Percentiles rank a stretch among this genome's conserved stretches.
These are phyloP conservation scores for Austropuccinia psidii DNA, from an alignment of 1,284 basidiomycete species.

Conservation along the genomic window DNA sequence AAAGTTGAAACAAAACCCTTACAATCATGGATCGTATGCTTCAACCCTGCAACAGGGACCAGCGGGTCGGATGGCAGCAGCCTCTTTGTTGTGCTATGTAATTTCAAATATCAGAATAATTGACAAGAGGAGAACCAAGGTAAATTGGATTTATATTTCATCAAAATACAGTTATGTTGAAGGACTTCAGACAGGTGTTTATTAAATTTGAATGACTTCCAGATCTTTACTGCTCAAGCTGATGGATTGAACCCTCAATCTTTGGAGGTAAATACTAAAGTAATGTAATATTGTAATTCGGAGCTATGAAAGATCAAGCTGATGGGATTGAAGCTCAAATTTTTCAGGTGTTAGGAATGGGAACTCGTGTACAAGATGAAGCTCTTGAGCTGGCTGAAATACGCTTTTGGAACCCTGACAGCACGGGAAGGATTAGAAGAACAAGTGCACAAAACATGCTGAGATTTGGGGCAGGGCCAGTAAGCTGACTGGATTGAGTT, in stretches of 20 bases:
- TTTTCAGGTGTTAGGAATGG: slow-evolving; percentile 34
- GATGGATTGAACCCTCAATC: slow-evolving; percentile 34
- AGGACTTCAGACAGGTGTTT: not conserved
- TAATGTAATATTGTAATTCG: no score
- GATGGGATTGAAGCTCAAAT: no score
- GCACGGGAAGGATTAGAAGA: slow-evolving; percentile 9
- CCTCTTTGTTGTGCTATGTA: slow-evolving; percentile 25
- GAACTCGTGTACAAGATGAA: slow-evolving; percentile 16
- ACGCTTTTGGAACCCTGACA: slow-evolving; percentile 33
- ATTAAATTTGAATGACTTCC: not conserved
- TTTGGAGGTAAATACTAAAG: slow-evolving; percentile 24
- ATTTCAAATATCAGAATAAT: slow-evolving; percentile 36
- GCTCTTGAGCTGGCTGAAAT: slow-evolving; percentile 25
- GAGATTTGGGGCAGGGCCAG: no score
- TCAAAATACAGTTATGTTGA: not conserved
- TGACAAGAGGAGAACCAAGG: slow-evolving; percentile 34
- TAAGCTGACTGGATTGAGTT: no score
- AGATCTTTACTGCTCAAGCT: slow-evolving; percentile 37
- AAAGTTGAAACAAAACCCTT: not conserved
- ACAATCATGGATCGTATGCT: not conserved
- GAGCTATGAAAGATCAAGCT: no score
- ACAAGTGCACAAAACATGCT: no score
- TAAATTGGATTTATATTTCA: not conserved
- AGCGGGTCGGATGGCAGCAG: slow-evolving; percentile 36
- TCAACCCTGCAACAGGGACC: slow-evolving; percentile 18